Conservation (phyloP, 208 protist species). For the Naegleria gruberi region DNA sequence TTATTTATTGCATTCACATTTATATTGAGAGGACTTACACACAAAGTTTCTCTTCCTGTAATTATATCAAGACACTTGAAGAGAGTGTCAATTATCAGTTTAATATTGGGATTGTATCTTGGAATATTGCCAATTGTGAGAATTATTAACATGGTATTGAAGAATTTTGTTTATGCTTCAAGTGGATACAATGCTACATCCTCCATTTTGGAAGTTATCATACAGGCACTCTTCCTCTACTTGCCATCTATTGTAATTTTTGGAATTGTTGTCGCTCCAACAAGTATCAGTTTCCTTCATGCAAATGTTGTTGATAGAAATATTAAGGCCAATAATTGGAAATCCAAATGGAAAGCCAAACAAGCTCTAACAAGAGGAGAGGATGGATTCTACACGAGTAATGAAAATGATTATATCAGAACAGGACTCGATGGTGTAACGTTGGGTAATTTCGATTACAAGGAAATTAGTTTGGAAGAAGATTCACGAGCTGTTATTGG, state of each 20-base stretch:
- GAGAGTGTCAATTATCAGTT: not conserved
- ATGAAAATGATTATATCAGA: too few species aligned
- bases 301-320: not conserved
- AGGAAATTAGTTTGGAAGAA: too few species aligned
- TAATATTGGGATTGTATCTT: not conserved
- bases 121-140: not conserved
- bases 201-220: not conserved
- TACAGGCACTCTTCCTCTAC: not conserved
- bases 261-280: not conserved
- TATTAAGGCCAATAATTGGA: not conserved
- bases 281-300: not conserved
- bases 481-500: too few species aligned
- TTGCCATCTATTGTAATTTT: not conserved
- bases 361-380: too few species aligned
- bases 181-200: not conserved
- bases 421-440: too few species aligned
- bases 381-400: too few species aligned
- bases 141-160: not conserved
- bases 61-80: not conserved
- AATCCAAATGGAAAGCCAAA: not conserved
- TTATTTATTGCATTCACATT: not conserved
- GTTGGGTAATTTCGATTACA: too few species aligned
- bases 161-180: not conserved
- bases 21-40: not conserved
- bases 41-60: not conserved